These are phyloP conservation scores for Fusarium foetens DNA, from an alignment of 2,329 filamentous ascomycete genomes.

Conservation along the genomic window DNA sequence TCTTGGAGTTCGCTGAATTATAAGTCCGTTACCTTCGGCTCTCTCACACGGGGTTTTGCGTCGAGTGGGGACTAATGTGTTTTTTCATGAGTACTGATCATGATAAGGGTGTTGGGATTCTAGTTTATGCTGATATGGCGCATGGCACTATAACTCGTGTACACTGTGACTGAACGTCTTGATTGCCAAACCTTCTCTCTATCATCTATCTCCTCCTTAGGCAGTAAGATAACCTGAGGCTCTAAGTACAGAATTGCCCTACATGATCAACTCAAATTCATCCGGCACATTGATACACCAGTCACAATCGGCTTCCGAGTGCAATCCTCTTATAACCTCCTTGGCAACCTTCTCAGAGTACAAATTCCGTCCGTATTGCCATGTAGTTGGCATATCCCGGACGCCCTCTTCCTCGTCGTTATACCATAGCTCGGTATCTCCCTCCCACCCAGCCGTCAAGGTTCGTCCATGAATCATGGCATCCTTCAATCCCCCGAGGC, in stretches of 20 bases:
- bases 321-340: rapidly evolving
- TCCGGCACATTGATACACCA: too few species aligned
- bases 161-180: too few species aligned
- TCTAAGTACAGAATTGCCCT: too few species aligned
- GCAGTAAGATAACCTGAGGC: too few species aligned
- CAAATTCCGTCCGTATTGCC: neutral
- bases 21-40: too few species aligned
- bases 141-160: too few species aligned
- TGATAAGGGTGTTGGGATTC: neutral
- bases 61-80: rapidly evolving
- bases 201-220: too few species aligned
- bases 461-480: neutral
- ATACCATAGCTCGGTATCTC: too few species aligned
- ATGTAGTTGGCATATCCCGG: too few species aligned
- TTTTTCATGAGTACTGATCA: neutral
- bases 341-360: neutral
- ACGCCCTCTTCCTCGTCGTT: too few species aligned
- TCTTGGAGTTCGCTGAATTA: neutral
- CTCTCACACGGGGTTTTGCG: rapidly evolving
- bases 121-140: neutral
- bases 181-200: too few species aligned
- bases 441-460: rapidly evolving
- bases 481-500: neutral
- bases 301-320: neutral
- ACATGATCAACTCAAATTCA: too few species aligned